phyloP scores from a whole-genome alignment of 345 rosid genomes.

The Brassica juncea region DNA sequence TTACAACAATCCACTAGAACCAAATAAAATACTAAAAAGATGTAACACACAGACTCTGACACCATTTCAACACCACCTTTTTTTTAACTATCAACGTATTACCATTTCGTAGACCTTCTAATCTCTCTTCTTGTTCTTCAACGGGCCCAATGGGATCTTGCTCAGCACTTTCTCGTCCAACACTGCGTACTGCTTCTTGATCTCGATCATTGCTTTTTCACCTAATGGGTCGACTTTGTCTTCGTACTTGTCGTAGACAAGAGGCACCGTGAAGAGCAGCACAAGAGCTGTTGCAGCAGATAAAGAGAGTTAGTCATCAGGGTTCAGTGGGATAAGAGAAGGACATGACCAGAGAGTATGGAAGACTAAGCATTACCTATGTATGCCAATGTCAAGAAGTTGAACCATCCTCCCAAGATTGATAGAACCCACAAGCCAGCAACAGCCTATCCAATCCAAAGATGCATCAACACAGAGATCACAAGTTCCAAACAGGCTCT shows the following conservation, averaged over 20 bases:
- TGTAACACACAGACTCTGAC: conserved; percentile 18
- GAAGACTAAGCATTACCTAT: conserved; percentile 48
- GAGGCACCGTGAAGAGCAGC: conserved; percentile 65
- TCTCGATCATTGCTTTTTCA: conserved; percentile 72
- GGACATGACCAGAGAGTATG: not conserved
- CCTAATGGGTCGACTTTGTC: conserved; percentile 75
- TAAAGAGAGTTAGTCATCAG: not conserved
- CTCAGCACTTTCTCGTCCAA: conserved; percentile 74
- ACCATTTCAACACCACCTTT: conserved; percentile 36
- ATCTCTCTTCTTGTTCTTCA: conserved; percentile 71
- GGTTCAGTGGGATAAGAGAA: not conserved
- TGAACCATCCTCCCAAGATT: conserved; percentile 64
- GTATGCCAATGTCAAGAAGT: conserved; percentile 74
- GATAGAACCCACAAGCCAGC: conserved; percentile 76
- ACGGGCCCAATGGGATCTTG: conserved; percentile 68
- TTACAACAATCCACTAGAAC: not conserved
- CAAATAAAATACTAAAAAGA: conserved; percentile 10
- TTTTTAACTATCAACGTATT: not conserved
- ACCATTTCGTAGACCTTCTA: conserved; percentile 36
- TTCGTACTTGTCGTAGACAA: conserved; percentile 83
- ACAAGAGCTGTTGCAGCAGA: conserved; percentile 55
- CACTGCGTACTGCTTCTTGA: conserved; percentile 79
- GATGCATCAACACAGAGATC: not conserved
- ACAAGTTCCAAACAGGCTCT: not conserved
- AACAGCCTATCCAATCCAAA: conserved; percentile 52